These are phyloP conservation scores for Coccinonectria pachysandricola DNA, from an alignment of 2,329 filamentous ascomycete genomes.

Conservation along the genomic window DNA sequence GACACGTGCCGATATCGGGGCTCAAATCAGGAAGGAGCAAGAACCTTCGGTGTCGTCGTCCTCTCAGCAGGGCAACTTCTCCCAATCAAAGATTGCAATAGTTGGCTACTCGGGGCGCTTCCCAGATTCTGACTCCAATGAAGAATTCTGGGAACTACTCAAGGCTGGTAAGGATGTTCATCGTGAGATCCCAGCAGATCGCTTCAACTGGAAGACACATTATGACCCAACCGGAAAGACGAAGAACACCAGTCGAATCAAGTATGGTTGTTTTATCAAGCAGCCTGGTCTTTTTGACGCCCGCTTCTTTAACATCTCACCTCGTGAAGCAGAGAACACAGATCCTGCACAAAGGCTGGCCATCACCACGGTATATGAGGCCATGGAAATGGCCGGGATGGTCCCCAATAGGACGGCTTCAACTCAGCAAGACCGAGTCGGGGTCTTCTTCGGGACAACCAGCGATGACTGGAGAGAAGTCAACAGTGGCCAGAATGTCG, in stretches of 20 bases:
- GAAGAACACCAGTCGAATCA: slow-evolving; percentile 59
- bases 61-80: slow-evolving; percentile 5
- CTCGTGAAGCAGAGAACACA: slow-evolving; percentile 62
- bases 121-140: slow-evolving; percentile 32
- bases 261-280: slow-evolving; percentile 60
- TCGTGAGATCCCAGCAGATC: slow-evolving; percentile 49
- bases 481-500: slow-evolving; percentile 61
- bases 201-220: slow-evolving; percentile 59
- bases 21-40: slow-evolving; percentile 3
- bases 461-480: slow-evolving; percentile 71
- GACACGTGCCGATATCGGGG: slow-evolving; percentile 1
- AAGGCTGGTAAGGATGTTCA: slow-evolving; percentile 58
- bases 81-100: slow-evolving; percentile 59
- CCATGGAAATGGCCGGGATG: slow-evolving; percentile 65
- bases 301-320: slow-evolving; percentile 76
- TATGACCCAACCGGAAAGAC: slow-evolving; percentile 56
- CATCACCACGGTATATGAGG: slow-evolving; percentile 67
- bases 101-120: slow-evolving; percentile 50
- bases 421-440: slow-evolving; percentile 49
- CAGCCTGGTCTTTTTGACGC: slow-evolving; percentile 66
- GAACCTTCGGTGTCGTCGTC: neutral
- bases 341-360: slow-evolving; percentile 69
- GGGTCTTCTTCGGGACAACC: slow-evolving; percentile 65
- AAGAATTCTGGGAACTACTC: slow-evolving; percentile 54
- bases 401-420: slow-evolving; percentile 58